Percentiles rank a stretch among this genome's conserved stretches.
These are phyloP conservation scores for Chrysanthemum lavandulifolium DNA, from an alignment of 129 eudicot species.

Conservation along the genomic window DNA sequence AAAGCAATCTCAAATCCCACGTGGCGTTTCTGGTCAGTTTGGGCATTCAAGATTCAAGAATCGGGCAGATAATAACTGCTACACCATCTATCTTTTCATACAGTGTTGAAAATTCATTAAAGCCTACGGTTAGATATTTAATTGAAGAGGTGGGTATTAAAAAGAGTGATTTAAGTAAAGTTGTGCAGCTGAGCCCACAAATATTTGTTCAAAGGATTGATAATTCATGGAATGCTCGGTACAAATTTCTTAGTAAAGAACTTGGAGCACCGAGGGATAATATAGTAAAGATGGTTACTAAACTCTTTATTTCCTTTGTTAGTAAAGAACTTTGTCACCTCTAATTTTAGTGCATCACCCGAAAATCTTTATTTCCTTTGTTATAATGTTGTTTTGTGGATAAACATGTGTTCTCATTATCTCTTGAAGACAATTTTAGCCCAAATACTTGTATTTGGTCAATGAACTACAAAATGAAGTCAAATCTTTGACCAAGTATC, in stretches of 20 bases:
- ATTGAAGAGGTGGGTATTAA: slow-evolving; percentile 90
- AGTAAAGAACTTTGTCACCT: neutral
- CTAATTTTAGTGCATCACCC: neutral
- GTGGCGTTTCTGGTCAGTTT: slow-evolving; percentile 74
- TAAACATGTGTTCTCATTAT: slow-evolving; percentile 81
- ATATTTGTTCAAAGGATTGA: slow-evolving; percentile 84
- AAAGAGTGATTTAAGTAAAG: slow-evolving; percentile 73
- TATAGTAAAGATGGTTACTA: slow-evolving; percentile 88
- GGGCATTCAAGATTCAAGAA: slow-evolving; percentile 84
- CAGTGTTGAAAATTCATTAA: slow-evolving; percentile 83
- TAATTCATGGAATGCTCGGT: slow-evolving; percentile 73
- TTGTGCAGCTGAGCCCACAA: slow-evolving; percentile 94
- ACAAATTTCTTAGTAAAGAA: slow-evolving; percentile 67
- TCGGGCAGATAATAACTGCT: slow-evolving; percentile 82
- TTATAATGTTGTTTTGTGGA: neutral
- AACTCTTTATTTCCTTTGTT: slow-evolving; percentile 22
- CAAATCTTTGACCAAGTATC: slow-evolving; percentile 83
- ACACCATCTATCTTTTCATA: slow-evolving; percentile 86
- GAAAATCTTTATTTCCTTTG: neutral
- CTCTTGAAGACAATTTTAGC: slow-evolving; percentile 89
- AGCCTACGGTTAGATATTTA: slow-evolving; percentile 83
- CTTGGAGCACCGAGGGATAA: slow-evolving; percentile 82
- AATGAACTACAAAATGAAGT: slow-evolving; percentile 90
- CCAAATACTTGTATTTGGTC: slow-evolving; percentile 78
- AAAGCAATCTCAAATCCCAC: slow-evolving; percentile 81